Conservation (phyloP, 31 red algal species). For the Porphyra umbilicalis region DNA sequence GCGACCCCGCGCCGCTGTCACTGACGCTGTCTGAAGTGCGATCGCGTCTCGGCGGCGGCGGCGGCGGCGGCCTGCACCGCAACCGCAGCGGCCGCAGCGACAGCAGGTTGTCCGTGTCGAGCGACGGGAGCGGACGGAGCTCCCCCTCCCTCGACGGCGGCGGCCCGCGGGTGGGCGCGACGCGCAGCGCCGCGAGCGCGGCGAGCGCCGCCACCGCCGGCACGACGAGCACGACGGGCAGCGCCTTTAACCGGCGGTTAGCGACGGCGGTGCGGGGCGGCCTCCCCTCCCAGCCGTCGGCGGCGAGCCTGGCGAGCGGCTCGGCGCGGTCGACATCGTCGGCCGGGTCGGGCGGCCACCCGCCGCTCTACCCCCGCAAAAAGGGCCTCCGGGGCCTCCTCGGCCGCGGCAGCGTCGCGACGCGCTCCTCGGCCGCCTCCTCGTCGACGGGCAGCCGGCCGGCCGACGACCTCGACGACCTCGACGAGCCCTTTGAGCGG, state of each 20-base stretch:
- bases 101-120: background rate
- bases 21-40: background rate
- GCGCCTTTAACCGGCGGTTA: background rate
- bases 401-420: background rate
- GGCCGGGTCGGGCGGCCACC: background rate
- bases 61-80: too few relatives aligned
- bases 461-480: background rate
- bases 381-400: background rate
- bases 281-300: background rate
- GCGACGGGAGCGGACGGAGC: background rate
- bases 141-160: background rate
- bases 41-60: too few relatives aligned
- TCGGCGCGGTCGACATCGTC: background rate
- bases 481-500: background rate
- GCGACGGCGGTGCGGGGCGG: background rate
- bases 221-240: background rate
- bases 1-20: background rate
- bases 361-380: background rate
- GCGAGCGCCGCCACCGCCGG: background rate
- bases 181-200: background rate
- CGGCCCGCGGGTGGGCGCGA: background rate
- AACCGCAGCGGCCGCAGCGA: background rate
- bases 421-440: background rate
- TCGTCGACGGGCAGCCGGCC: background rate
- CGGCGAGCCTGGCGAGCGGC: background rate